These are phyloP conservation scores for Nicotiana undulata DNA, from an alignment of 257 asterid species.

Conservation along the genomic window DNA sequence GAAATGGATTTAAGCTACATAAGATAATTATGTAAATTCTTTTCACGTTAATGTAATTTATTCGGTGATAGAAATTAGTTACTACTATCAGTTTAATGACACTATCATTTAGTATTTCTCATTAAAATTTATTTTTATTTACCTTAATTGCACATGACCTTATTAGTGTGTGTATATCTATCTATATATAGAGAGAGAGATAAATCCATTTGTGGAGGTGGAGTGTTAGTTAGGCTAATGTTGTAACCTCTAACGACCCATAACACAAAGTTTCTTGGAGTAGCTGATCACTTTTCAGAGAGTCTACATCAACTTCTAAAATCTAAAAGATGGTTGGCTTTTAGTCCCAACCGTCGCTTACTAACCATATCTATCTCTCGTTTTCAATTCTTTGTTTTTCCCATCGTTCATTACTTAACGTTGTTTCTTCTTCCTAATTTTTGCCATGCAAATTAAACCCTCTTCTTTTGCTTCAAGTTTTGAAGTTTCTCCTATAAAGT, in stretches of 20 bases:
- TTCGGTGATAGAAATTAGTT: too few relatives aligned
- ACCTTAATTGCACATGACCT: too few relatives aligned
- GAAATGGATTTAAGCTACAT: too few relatives aligned
- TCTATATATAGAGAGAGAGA: too few relatives aligned
- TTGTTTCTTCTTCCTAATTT: background rate
- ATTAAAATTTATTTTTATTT: too few relatives aligned
- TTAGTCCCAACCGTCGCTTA: slow-evolving; percentile 6
- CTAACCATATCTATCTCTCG: background rate
- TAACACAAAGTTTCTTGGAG: background rate
- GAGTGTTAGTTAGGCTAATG: background rate
- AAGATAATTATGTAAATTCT: too few relatives aligned
- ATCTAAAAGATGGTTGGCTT: background rate
- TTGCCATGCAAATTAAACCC: background rate
- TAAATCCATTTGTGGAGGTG: background rate
- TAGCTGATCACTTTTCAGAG: background rate
- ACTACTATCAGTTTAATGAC: too few relatives aligned
- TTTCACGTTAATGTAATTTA: too few relatives aligned
- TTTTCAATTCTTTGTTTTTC: background rate
- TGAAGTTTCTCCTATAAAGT: background rate
- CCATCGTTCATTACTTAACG: background rate
- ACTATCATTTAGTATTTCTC: too few relatives aligned
- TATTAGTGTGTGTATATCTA: too few relatives aligned
- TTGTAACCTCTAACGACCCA: background rate
- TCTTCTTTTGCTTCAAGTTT: background rate
- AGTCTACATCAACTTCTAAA: background rate